Percentiles rank a stretch among this genome's conserved stretches.
Evolutionary conservation across 177 flowering plant species (phyloP).

Genomic region (Vitis hybrid): DNA sequence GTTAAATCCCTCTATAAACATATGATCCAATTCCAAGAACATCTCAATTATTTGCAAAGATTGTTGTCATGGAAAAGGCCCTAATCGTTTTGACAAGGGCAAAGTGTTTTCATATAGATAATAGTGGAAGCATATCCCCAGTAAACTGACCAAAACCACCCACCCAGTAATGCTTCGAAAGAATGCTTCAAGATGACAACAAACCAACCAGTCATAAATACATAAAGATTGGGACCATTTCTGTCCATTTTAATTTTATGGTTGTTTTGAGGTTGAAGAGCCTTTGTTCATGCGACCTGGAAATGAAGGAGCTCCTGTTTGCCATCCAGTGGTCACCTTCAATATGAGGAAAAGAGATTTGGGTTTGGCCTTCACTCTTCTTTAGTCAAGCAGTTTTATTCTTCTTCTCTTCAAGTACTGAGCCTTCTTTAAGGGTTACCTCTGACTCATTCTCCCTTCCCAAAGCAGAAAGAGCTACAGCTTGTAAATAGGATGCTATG

Average conservation of each 20-base stretch:
- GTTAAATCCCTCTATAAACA: slow-evolving; percentile 21
- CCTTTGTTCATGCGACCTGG: not conserved
- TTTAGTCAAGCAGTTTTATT: slow-evolving; percentile 24
- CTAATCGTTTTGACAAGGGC: not conserved
- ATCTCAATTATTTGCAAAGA: slow-evolving; percentile 13
- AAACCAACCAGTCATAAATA: slow-evolving; percentile 14
- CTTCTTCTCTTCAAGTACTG: slow-evolving; percentile 59
- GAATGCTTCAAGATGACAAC: slow-evolving; percentile 21
- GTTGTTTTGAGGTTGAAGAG: slow-evolving; percentile 1
- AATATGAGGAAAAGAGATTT: slow-evolving; percentile 4
- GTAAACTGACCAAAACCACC: slow-evolving; percentile 13
- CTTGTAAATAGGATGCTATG: slow-evolving; percentile 79
- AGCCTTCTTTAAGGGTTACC: slow-evolving; percentile 72
- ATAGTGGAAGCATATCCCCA: slow-evolving; percentile 1
- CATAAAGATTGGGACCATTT: not conserved
- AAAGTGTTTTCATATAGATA: slow-evolving; percentile 1
- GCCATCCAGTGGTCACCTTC: slow-evolving; percentile 4
- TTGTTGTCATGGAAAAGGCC: slow-evolving; percentile 7
- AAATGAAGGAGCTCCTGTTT: not conserved
- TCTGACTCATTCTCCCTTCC: slow-evolving; percentile 81
- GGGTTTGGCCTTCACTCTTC: not conserved
- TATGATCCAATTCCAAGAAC: not conserved
- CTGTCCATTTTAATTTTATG: not conserved
- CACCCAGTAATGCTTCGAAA: slow-evolving; percentile 16
- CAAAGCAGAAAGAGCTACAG: slow-evolving; percentile 61